phyloP scores from a whole-genome alignment of 371 early-diverging fungal genomes.

The Choanephora cucurbitarum region DNA sequence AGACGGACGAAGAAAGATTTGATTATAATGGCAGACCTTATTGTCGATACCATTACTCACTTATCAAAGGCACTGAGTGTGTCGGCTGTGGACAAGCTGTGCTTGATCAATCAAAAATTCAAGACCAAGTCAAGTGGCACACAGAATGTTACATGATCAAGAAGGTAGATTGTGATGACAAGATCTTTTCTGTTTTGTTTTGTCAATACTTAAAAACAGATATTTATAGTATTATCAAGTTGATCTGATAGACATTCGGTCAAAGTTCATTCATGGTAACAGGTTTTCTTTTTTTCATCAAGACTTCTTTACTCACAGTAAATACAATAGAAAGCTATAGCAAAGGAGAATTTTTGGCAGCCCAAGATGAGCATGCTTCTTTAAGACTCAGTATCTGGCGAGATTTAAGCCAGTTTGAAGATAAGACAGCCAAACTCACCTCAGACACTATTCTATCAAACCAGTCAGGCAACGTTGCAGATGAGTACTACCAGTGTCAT shows the following conservation, averaged over 20 bases:
- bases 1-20: slow-evolving; percentile 56
- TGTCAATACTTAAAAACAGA: neutral
- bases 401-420: slow-evolving; percentile 86
- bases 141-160: slow-evolving; percentile 96
- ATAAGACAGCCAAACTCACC: slow-evolving; percentile 86
- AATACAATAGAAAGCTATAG: slow-evolving; percentile 5
- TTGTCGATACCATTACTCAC: slow-evolving; percentile 90
- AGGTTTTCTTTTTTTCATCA: neutral
- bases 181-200: neutral
- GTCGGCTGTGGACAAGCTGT: slow-evolving; percentile 88
- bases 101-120: slow-evolving; percentile 75
- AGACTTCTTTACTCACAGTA: neutral
- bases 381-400: slow-evolving; percentile 81
- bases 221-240: slow-evolving; percentile 66
- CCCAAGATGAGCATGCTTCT: slow-evolving; percentile 53
- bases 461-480: slow-evolving; percentile 66
- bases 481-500: slow-evolving; percentile 77
- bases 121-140: slow-evolving; percentile 84
- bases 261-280: neutral
- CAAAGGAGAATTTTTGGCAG: slow-evolving; percentile 7
- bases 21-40: slow-evolving; percentile 87
- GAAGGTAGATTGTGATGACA: slow-evolving; percentile 58
- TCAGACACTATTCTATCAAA: slow-evolving; percentile 85
- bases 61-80: slow-evolving; percentile 80
- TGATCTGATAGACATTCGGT: slow-evolving; percentile 36